phyloP scores from a whole-genome alignment of 2,329 filamentous ascomycete genomes.

The Venturia oleaginea region DNA sequence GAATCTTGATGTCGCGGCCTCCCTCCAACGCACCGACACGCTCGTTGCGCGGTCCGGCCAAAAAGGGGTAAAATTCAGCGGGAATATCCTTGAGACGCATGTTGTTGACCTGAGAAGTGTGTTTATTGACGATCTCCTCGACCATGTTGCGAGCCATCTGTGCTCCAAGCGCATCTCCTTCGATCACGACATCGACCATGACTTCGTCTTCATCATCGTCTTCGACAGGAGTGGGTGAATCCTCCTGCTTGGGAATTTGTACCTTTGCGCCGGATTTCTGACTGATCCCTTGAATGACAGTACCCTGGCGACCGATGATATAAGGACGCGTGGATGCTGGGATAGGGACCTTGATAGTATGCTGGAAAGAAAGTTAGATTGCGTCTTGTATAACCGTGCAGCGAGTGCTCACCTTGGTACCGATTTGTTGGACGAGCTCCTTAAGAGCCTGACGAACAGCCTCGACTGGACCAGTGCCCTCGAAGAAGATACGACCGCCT shows the following conservation, averaged over 20 bases:
- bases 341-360: constrained; percentile 66
- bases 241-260: constrained; percentile 75
- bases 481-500: constrained; percentile 67
- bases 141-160: constrained; percentile 78
- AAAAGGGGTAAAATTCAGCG: constrained; percentile 90
- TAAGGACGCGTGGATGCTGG: constrained; percentile 75
- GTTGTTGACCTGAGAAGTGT: constrained; percentile 52
- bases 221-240: constrained; percentile 45
- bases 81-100: constrained; percentile 77
- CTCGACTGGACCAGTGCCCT: constrained; percentile 74
- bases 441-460: constrained; percentile 80
- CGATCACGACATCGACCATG: constrained; percentile 76
- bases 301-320: constrained; percentile 87
- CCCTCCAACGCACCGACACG: constrained; percentile 53
- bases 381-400: constrained; percentile 13
- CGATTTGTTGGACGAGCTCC: constrained; percentile 81
- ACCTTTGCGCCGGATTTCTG: constrained; percentile 85
- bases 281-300: constrained; percentile 82
- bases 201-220: constrained; percentile 65
- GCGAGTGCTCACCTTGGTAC: constrained; percentile 57
- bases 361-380: constrained; percentile 32
- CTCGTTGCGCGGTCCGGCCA: constrained; percentile 69
- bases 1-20: constrained; percentile 66
- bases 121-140: constrained; percentile 77
- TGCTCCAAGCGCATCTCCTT: constrained; percentile 83